These are phyloP conservation scores for Moricandia moricandioides DNA, from an alignment of 345 rosid species.

Conservation along the genomic window DNA sequence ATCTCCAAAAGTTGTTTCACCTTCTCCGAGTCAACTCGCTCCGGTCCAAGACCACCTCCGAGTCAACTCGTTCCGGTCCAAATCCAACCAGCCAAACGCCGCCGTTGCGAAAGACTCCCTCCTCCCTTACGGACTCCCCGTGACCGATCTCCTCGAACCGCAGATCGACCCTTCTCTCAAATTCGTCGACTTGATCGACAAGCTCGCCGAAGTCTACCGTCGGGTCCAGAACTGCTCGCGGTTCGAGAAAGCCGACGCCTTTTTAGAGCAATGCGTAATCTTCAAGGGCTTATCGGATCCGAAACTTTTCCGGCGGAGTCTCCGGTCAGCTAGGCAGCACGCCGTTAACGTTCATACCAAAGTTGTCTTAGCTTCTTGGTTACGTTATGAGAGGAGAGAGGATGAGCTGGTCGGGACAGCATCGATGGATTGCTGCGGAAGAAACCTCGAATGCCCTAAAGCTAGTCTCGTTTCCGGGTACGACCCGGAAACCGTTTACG, in stretches of 20 bases:
- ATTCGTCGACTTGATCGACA: slow-evolving; percentile 60
- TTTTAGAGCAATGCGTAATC: slow-evolving; percentile 70
- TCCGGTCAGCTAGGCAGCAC: slow-evolving; percentile 72
- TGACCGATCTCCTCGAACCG: slow-evolving; percentile 70
- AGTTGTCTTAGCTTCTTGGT: slow-evolving; percentile 81
- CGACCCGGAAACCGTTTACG: slow-evolving; percentile 60
- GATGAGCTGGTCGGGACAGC: slow-evolving; percentile 73
- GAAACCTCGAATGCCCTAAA: slow-evolving; percentile 82
- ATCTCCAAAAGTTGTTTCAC: slow-evolving; percentile 51
- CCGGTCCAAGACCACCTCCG: slow-evolving; percentile 69
- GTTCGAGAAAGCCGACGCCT: slow-evolving; percentile 53
- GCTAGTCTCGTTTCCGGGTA: slow-evolving; percentile 72
- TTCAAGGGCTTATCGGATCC: slow-evolving; percentile 70
- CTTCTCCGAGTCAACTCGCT: slow-evolving; percentile 57
- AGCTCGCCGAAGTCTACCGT: slow-evolving; percentile 61
- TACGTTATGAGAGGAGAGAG: slow-evolving; percentile 90
- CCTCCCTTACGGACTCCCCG: slow-evolving; percentile 75
- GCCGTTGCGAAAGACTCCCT: slow-evolving; percentile 42
- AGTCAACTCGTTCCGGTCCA: slow-evolving; percentile 54
- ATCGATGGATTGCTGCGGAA: slow-evolving; percentile 82
- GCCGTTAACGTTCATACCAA: slow-evolving; percentile 76
- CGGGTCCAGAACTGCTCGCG: slow-evolving; percentile 50
- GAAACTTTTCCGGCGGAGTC: slow-evolving; percentile 75
- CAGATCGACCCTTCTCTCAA: slow-evolving; percentile 66
- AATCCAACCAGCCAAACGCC: slow-evolving; percentile 40